Conservation (phyloP, 2,329 filamentous ascomycete species). For the Paecilomyces fulvus region DNA sequence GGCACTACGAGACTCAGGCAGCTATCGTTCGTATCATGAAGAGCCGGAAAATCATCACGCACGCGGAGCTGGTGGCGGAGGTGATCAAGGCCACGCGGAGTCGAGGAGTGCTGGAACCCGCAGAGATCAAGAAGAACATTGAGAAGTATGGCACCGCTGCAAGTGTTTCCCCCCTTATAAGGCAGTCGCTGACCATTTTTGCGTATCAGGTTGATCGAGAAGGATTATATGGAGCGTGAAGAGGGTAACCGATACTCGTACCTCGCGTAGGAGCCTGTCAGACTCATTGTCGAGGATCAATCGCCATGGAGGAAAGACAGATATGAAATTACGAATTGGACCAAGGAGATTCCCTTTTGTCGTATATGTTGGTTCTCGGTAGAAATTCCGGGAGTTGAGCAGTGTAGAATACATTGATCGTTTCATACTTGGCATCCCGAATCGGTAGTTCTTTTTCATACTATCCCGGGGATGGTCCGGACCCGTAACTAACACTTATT, state of each 20-base stretch:
- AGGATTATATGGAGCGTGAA: conserved; percentile 82
- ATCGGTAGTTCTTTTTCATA: background rate
- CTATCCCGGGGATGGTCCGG: background rate
- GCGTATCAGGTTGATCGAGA: conserved; percentile 68
- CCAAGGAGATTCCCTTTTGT: background rate
- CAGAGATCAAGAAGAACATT: conserved; percentile 93
- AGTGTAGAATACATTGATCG: background rate
- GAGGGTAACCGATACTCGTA: conserved; percentile 62
- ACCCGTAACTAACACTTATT: no score
- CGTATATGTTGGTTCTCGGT: background rate
- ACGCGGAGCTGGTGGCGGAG: conserved; percentile 80
- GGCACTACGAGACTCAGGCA: conserved; percentile 93
- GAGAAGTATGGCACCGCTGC: conserved; percentile 55
- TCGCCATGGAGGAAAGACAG: background rate
- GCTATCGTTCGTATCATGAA: conserved; percentile 98
- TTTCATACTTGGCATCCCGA: background rate
- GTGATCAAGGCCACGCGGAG: conserved; percentile 86
- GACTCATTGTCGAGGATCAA: background rate
- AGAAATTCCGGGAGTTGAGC: background rate
- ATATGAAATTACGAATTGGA: background rate
- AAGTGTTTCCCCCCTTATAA: background rate
- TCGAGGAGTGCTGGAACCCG: conserved; percentile 74
- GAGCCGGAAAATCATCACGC: conserved; percentile 75
- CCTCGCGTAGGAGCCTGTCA: conserved; percentile 44
- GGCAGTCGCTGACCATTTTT: conserved; percentile 17